phyloP scores from a whole-genome alignment of 2,329 filamentous ascomycete species.

The Bipolaris bicolor region DNA sequence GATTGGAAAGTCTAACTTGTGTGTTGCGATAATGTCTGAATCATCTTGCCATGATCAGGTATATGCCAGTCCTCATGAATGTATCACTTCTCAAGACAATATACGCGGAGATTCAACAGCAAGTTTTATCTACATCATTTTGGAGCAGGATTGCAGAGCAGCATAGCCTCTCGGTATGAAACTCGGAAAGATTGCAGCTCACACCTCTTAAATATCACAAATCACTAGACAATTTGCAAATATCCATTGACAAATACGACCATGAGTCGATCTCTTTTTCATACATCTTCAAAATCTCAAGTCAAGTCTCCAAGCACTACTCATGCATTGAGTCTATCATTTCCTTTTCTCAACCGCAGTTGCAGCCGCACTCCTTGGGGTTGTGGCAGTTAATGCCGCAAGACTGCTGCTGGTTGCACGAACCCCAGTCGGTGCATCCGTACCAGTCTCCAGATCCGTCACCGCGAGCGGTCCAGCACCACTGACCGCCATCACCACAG shows the following conservation, averaged over 20 bases:
- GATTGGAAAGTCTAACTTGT: neutral
- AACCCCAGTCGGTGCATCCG: neutral
- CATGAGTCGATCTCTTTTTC: neutral
- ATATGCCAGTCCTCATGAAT: too few species aligned
- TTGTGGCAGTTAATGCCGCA: constrained; percentile 3
- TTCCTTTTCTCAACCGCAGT: neutral
- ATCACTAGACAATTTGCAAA: neutral
- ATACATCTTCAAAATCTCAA: neutral
- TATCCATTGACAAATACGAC: neutral
- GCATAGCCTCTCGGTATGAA: neutral
- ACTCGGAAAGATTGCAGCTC: neutral
- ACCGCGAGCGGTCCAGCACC: constrained; percentile 1
- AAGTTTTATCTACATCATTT: neutral
- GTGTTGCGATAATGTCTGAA: neutral
- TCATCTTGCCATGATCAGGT: too few species aligned
- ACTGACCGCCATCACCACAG: constrained; percentile 1
- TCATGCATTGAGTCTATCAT: neutral
- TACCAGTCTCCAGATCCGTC: neutral
- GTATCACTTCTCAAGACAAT: neutral
- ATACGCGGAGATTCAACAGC: neutral
- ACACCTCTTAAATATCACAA: neutral
- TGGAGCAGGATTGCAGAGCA: neutral
- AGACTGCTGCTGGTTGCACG: neutral
- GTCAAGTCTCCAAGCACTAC: neutral
- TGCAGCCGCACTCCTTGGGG: neutral